Base-by-base conservation (phyloP, 1,284 basidiomycete species). In the Ceratobasidium sp. region DNA sequence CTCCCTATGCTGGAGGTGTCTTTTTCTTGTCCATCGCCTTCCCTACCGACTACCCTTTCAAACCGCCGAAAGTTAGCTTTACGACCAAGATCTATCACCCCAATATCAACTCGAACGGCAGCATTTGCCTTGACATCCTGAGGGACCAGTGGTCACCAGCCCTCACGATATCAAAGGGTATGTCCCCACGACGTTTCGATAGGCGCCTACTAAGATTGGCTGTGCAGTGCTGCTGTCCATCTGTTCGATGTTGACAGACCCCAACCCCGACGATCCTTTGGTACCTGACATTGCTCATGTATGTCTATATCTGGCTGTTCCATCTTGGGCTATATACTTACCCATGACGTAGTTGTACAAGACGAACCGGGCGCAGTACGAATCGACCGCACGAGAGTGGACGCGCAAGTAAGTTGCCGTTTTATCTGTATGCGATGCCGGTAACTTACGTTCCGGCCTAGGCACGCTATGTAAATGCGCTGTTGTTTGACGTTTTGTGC, bases 61-160 rank as follows among this genome's bases (percentile, higher is more conserved):
- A 97, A 88, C 97, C 98, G 53, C 98, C 98, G 85, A 99, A 99
- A 90, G 96, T 99, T 85, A 94, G 93, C 86, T 99, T 99, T 87
- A 96, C 95, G 81, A 99, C 88, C 84, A 88, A 97, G 92, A 94
- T 94, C 81, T 96, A 96, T 85, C 96, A 97, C 85, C 94, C 95
- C 65, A 97, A 97, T 88, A 97, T 98, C 94, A 98, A 98, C 84
- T 93, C 94, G 80, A 97, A 98, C 82, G 98, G 98, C 65, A 97
- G 95, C 81, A 99, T 99, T 86, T 99, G 98, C 86, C 88, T 99
- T 81, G 98, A 98, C 85, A 98, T 98, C 83, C 87, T 98, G 84
- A 90, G 95, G 86, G 96, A 98, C 86, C 96, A 98, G 84, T 98
- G 96, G 96, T 96, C 94, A 80, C 98, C 98, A 66, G 98, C 98